A percentile compares a stretch with the other conserved stretches of the same genome.
Conservation (phyloP, 805 yeast species). For the Danielozyma ontarioensis region DNA sequence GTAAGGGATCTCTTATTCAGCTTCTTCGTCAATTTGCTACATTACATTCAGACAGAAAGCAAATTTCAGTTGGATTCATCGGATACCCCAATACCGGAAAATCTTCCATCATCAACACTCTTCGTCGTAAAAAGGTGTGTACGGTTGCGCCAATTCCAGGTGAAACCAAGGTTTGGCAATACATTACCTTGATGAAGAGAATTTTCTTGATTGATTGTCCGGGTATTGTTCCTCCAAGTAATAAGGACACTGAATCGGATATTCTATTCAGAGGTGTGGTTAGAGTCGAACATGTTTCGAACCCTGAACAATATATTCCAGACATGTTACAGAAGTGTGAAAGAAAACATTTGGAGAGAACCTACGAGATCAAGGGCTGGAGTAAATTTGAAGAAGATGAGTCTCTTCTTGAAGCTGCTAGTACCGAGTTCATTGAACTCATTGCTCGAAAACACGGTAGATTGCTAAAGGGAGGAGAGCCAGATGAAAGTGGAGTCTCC, state of each 20-base stretch:
- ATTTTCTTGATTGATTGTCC: constrained; percentile 97
- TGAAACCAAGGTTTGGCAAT: constrained; percentile 98
- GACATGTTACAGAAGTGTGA: constrained; percentile 82
- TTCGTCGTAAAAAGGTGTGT: constrained; percentile 93
- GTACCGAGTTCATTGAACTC: constrained; percentile 74
- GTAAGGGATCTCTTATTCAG: constrained; percentile 95
- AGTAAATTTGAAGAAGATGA: constrained; percentile 35
- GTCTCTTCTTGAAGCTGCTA: constrained; percentile 43
- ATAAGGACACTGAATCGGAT: constrained; percentile 86
- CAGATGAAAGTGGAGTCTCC: constrained; percentile 91
- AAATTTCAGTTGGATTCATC: constrained; percentile 93
- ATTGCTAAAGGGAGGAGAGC: constrained; percentile 94
- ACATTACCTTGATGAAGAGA: constrained; percentile 93
- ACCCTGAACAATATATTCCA: constrained; percentile 94
- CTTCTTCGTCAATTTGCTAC: constrained; percentile 88
- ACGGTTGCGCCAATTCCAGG: constrained; percentile 98
- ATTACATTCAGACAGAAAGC: constrained; percentile 88
- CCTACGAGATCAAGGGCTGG: constrained; percentile 95
- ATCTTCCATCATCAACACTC: constrained; percentile 89
- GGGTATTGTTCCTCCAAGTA: constrained; percentile 95
- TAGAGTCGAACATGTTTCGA: constrained; percentile 93
- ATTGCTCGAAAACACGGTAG: constrained; percentile 92
- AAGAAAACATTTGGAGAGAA: constrained; percentile 85
- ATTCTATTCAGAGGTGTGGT: constrained; percentile 95
- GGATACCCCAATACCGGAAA: constrained; percentile 99